Evolutionary conservation across 345 rosid species (phyloP).

Genomic region (Psidium friedrichsthalianum): DNA sequence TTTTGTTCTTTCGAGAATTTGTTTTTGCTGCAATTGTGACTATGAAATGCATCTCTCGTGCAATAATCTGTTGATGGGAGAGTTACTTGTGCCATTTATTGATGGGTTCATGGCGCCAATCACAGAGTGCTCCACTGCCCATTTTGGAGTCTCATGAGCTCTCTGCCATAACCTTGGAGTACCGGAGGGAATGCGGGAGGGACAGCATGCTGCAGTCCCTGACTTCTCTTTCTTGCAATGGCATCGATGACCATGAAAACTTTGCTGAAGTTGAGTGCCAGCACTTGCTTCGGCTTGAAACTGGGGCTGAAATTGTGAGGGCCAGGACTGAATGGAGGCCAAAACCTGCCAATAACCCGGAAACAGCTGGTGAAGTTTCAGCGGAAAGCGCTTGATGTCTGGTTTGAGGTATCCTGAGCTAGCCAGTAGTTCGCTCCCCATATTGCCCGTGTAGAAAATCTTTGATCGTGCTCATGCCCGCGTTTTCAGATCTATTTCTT

Average conservation of each 20-base stretch:
- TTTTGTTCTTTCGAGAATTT: background rate
- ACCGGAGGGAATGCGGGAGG: constrained; percentile 90
- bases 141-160: constrained; percentile 86
- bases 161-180: constrained; percentile 69
- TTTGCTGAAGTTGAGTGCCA: constrained; percentile 62
- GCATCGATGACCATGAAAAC: constrained; percentile 17
- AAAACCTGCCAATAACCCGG: constrained; percentile 29
- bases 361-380: constrained; percentile 23
- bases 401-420: background rate
- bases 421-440: background rate
- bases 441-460: constrained; percentile 14
- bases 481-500: constrained; percentile 2
- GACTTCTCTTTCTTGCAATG: constrained; percentile 46
- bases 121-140: constrained; percentile 82
- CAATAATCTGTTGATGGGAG: background rate
- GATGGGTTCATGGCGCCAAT: background rate
- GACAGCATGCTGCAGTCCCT: constrained; percentile 91
- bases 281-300: constrained; percentile 79
- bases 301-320: constrained; percentile 85
- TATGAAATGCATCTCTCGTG: background rate
- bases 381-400: constrained; percentile 19
- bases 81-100: background rate
- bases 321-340: constrained; percentile 91
- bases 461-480: constrained; percentile 4
- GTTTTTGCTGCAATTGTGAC: background rate